Percentiles rank a stretch among this genome's conserved stretches.
phyloP scores from a whole-genome alignment of 495 filamentous ascomycete genomes.

The Penicillium dipodomyicola region DNA sequence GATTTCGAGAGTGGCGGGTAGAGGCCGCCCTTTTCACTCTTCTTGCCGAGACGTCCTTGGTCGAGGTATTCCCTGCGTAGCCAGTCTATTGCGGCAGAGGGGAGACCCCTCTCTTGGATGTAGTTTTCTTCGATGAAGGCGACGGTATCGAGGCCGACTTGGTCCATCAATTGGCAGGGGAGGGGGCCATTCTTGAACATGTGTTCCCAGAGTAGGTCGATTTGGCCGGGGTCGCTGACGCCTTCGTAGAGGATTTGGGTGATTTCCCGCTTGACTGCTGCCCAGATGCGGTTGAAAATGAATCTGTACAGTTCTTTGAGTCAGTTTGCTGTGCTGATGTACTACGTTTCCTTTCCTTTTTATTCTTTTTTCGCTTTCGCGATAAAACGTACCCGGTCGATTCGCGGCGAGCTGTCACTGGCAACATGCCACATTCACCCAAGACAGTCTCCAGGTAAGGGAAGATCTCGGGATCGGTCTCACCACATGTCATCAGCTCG shows the following conservation, averaged over 20 bases:
- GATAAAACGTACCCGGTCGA: slow-evolving; percentile 54
- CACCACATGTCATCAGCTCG: slow-evolving; percentile 56
- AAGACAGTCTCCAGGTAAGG: slow-evolving; percentile 39
- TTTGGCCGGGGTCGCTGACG: slow-evolving; percentile 45
- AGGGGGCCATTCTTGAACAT: slow-evolving; percentile 30
- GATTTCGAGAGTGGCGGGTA: slow-evolving; percentile 22
- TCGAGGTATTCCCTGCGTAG: slow-evolving; percentile 34
- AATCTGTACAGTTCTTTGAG: slow-evolving; percentile 27
- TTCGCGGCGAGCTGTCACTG: slow-evolving; percentile 38
- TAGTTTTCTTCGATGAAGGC: slow-evolving; percentile 46
- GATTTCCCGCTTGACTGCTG: slow-evolving; percentile 54
- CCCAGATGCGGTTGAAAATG: slow-evolving; percentile 59
- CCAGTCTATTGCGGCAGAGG: slow-evolving; percentile 28
- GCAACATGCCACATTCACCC: slow-evolving; percentile 42
- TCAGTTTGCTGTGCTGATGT: neutral
- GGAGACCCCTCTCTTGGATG: slow-evolving; percentile 31
- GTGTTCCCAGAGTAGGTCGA: slow-evolving; percentile 42
- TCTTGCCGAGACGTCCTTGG: slow-evolving; percentile 31
- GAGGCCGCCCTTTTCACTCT: slow-evolving; percentile 35
- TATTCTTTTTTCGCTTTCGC: no score
- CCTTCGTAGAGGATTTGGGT: slow-evolving; percentile 51
- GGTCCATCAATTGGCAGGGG: slow-evolving; percentile 35
- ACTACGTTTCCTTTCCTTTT: no score
- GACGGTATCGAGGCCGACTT: slow-evolving; percentile 34
- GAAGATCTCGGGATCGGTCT: slow-evolving; percentile 47